Conservation (phyloP, 306 rosid genomes). For the Bauhinia variegata region DNA sequence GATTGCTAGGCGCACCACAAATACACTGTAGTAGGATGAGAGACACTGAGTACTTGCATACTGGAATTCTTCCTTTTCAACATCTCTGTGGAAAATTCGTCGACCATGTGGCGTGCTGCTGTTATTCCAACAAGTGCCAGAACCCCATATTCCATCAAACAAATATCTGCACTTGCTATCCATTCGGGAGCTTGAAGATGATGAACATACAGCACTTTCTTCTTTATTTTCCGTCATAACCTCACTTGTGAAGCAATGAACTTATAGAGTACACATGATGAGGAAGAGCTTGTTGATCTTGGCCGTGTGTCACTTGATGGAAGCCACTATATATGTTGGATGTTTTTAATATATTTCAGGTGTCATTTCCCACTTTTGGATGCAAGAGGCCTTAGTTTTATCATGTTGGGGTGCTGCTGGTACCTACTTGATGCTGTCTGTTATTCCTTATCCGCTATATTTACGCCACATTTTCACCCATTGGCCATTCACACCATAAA, state of each 20-base stretch:
- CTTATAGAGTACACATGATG: slow-evolving; percentile 35
- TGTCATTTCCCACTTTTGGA: slow-evolving; percentile 68
- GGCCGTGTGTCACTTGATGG: slow-evolving; percentile 41
- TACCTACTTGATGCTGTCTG: background rate
- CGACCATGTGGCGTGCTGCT: slow-evolving; percentile 47
- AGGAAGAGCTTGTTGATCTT: slow-evolving; percentile 23
- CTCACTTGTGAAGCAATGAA: slow-evolving; percentile 31
- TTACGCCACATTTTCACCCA: slow-evolving; percentile 42
- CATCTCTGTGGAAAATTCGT: slow-evolving; percentile 80
- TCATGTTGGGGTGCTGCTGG: slow-evolving; percentile 38
- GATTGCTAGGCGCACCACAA: slow-evolving; percentile 93
- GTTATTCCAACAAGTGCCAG: slow-evolving; percentile 51
- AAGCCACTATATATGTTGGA: slow-evolving; percentile 37
- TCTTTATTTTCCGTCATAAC: slow-evolving; percentile 42
- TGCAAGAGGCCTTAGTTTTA: slow-evolving; percentile 27
- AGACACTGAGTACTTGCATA: slow-evolving; percentile 70
- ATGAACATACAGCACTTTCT: slow-evolving; percentile 49
- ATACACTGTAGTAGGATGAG: slow-evolving; percentile 94
- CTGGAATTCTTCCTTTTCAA: slow-evolving; percentile 85
- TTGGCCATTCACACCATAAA: slow-evolving; percentile 35
- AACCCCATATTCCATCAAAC: slow-evolving; percentile 56
- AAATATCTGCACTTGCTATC: slow-evolving; percentile 47
- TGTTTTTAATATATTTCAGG: slow-evolving; percentile 44
- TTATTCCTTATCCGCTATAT: slow-evolving; percentile 56
- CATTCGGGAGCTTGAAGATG: slow-evolving; percentile 48